Evolutionary conservation across 129 eudicot genomes (phyloP).

Genomic region (Smallanthus sonchifolius): DNA sequence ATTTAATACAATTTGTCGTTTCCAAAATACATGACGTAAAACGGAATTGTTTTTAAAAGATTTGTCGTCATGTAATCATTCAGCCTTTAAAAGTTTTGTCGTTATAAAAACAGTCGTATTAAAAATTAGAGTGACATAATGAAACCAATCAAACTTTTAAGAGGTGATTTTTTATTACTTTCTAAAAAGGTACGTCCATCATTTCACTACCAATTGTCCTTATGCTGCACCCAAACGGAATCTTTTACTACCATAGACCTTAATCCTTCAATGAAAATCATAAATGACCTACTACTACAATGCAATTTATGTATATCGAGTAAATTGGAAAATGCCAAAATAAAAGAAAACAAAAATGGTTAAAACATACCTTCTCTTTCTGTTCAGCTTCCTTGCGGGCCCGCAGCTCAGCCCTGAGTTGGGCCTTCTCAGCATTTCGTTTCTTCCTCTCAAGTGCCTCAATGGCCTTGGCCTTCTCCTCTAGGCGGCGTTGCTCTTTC

Average conservation of each 20-base stretch:
- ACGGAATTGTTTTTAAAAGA: background rate
- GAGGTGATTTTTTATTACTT: background rate
- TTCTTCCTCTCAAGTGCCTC: conserved; percentile 89
- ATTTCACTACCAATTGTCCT: conserved; percentile 4
- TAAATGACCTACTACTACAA: background rate
- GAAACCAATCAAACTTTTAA: conserved; percentile 5
- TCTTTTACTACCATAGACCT: conserved; percentile 5
- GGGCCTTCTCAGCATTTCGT: conserved; percentile 77
- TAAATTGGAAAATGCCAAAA: background rate
- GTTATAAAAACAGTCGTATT: background rate
- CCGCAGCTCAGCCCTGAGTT: conserved; percentile 62
- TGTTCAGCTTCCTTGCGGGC: conserved; percentile 75
- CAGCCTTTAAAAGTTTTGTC: background rate
- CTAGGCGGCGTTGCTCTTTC: conserved; percentile 70
- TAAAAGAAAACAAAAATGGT: background rate
- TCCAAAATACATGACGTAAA: background rate
- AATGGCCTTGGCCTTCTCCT: conserved; percentile 75
- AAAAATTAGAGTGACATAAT: background rate
- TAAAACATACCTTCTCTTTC: conserved; percentile 28
- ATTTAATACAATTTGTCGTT: background rate
- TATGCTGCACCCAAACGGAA: background rate
- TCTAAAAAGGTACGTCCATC: background rate
- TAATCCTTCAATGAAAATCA: background rate
- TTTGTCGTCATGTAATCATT: background rate
- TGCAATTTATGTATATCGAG: background rate